Evolutionary conservation across 148 eudicot species (phyloP), one percentile per base, ranked within the genome.

Genomic region (Vaccinium myrtillus): DNA sequence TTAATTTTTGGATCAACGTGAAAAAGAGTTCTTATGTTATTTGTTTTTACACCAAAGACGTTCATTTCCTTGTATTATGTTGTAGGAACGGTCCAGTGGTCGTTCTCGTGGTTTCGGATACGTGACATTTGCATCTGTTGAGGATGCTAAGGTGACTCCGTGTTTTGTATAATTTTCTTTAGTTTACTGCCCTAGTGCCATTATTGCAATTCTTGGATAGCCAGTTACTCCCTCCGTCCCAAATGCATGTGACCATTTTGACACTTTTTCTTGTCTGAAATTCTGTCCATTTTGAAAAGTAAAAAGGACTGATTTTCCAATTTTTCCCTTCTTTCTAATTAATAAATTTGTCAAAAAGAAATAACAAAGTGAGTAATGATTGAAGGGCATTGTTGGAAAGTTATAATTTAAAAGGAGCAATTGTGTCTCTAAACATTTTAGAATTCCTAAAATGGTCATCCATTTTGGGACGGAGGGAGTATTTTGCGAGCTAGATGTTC

Each of bases 91-190:
- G 51, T 80, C 91, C 65, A 84, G 92, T 87, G 98, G 99, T 53
- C 90, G 98, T 79, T 97, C 99, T 82, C 99, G 99, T 82, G 99
- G 99, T 80, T 97, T 97, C 89, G 99, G 99, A 63, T 97, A 97
- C 81, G 99, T 95, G 8, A 97, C 99, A 83, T 97, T 97, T 85
- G 88, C 90, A 75, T 83, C 90, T 30, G 88, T 58, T 56, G 99
- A 95, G 82, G 98, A 94, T 91, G 99, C 99, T 56, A 91, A 95
- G 98, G 99, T 97, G 71, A 82, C 12, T 49, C 23, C 1, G 7
- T 46, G 46, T 16, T 25, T 39, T 61, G 55, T 15, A 51, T 16
- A 30, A 50, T 51, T 82, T 81, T 67, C 70, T 19, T 32, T 10
- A 36, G 27, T 58, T 63, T 9, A 8, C 39, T 56, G 63, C 50